Evolutionary conservation across 1,139 yeast genomes (phyloP), one percentile per base, ranked within the genome.

Genomic region (Sugiyamaella grinbergsii): DNA sequence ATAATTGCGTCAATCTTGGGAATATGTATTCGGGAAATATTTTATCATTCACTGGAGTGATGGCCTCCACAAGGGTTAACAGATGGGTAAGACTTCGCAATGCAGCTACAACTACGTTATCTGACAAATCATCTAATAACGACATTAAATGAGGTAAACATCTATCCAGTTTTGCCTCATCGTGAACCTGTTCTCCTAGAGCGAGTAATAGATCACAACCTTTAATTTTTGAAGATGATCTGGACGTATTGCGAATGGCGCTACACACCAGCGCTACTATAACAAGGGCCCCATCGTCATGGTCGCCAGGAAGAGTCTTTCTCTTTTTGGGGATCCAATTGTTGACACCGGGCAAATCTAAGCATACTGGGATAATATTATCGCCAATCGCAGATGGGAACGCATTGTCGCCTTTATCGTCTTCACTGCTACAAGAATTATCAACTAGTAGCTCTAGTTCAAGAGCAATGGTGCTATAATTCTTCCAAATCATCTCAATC

Each of bases 121-220:
- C 74, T 29, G 77, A 73, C 0, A 75, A 69, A 55, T 80, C 85
- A 46, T 79, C 81, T 16, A 82, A 64, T 53, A 82, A 71, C 6
- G 77, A 65, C 31, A 87, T 78, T 29, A 93, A 68, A 62, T 84
- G 88, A 0, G 99, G 98, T 19, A 93, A 66, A 28, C 93, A 82
- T 42, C 97, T 71, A 65, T 93, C 98, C 42, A 93, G 72, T 62
- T 90, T 91, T 18, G 84, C 84, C 52, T 87, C 95, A 63, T 93
- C 98, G 37, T 80, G 79, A 2, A 89, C 73, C 54, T 82, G 77
- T 62, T 88, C 96, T 0, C 94, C 81, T 13, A 93, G 72, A 0
- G 89, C 89, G 10, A 89, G 66, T 2, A 93, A 77, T 50, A 91
- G 68, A 60, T 90, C 94, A 58, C 95, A 77, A 0, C 93, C 94